Percentiles rank a stretch among this genome's conserved stretches.
Conservation (phyloP, 257 asterid species). For the Cynanchum wilfordii region DNA sequence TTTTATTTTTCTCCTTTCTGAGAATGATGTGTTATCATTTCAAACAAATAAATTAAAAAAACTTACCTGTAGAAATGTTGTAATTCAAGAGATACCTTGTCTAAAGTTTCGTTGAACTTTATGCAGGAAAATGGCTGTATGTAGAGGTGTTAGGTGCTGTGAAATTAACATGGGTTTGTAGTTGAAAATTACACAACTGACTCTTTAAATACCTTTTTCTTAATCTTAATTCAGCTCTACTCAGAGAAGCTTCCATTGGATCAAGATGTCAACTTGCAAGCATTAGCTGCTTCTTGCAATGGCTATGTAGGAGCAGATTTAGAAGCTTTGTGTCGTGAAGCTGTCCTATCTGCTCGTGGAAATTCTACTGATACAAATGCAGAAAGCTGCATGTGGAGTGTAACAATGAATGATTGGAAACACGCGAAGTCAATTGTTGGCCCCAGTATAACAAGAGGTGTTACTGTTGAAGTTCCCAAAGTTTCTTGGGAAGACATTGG, state of each 20-base stretch:
- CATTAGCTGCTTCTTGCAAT: constrained; percentile 81
- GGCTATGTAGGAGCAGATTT: constrained; percentile 97
- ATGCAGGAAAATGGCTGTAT: not conserved
- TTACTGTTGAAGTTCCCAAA: constrained; percentile 78
- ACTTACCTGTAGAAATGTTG: not conserved
- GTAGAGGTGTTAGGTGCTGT: not conserved
- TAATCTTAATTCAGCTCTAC: constrained; percentile 52
- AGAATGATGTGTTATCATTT: not conserved
- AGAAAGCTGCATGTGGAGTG: constrained; percentile 22
- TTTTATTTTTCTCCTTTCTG: not conserved
- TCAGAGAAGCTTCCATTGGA: constrained; percentile 67
- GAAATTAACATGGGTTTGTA: not conserved
- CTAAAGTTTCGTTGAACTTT: not conserved
- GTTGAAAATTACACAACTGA: not conserved
- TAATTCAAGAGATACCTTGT: not conserved
- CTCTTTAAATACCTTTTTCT: not conserved
- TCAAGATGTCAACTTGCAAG: constrained; percentile 48
- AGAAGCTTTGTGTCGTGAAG: constrained; percentile 94
- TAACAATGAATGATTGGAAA: constrained; percentile 65
- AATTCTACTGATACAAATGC: constrained; percentile 33
- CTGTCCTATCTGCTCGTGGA: constrained; percentile 53
- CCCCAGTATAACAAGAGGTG: constrained; percentile 94
- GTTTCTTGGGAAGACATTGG: constrained; percentile 97
- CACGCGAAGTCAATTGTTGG: constrained; percentile 76
- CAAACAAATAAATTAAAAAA: not conserved